Percentiles rank a stretch among this genome's conserved stretches.
Conservation (phyloP, 305 asterid genomes). For the Fraxinus velutina region DNA sequence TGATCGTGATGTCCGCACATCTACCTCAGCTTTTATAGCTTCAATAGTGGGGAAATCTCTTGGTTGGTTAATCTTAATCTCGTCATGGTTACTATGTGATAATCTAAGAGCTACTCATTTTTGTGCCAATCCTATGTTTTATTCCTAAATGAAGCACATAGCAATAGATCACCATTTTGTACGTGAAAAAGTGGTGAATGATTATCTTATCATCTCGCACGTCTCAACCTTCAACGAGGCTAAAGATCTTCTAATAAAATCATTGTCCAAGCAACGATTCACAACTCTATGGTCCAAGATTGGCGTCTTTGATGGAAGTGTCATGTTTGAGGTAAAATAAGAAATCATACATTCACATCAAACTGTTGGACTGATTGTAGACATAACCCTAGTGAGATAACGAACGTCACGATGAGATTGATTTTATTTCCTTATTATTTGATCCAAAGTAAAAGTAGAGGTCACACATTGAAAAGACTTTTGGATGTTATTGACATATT, state of each 20-base stretch:
- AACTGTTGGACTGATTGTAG: neutral
- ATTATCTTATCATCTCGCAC: neutral
- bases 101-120: neutral
- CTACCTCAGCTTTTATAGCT: neutral
- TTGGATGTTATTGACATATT: neutral
- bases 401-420: neutral
- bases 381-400: neutral
- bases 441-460: neutral
- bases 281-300: neutral
- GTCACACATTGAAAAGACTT: neutral
- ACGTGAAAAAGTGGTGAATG: neutral
- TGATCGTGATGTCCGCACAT: neutral
- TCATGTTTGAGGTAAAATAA: neutral
- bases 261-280: neutral
- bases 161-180: neutral
- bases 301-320: neutral
- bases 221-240: neutral
- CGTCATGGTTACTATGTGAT: neutral
- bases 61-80: neutral
- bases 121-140: neutral
- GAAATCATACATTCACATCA: neutral
- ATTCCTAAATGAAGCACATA: neutral
- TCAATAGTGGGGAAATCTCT: neutral
- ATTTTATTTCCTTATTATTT: neutral
- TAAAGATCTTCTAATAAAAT: neutral